phyloP scores from a whole-genome alignment of 768 basidiomycete genomes.

The Tephrocybe rancida region DNA sequence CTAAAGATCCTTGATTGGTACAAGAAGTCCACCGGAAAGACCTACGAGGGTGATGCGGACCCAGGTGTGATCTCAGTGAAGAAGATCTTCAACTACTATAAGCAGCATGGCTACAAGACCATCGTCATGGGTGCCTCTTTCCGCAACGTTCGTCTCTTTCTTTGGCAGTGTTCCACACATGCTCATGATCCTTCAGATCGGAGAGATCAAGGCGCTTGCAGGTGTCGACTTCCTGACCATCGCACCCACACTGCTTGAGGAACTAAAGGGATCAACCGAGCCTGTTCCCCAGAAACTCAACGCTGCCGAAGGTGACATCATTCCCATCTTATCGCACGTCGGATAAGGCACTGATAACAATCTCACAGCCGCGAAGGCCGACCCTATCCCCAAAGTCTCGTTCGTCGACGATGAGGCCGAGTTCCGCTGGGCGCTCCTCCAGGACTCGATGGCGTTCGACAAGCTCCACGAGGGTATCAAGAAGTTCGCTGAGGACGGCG shows the following conservation, averaged over 20 bases:
- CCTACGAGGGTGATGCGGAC: conserved; percentile 89
- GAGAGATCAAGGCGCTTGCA: conserved; percentile 93
- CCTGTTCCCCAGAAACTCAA: conserved; percentile 87
- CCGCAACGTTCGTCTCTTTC: conserved; percentile 76
- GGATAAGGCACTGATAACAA: conserved; percentile 1
- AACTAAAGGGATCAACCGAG: conserved; percentile 82
- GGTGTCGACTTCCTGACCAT: conserved; percentile 99
- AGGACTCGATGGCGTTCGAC: conserved; percentile 98
- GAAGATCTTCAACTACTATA: conserved; percentile 99
- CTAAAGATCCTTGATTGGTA: conserved; percentile 96
- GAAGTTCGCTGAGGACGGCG: conserved; percentile 97
- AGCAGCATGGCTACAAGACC: conserved; percentile 97
- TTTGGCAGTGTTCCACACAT: not conserved
- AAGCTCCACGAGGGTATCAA: conserved; percentile 98
- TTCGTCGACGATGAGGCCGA: conserved; percentile 93
- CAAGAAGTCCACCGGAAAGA: conserved; percentile 89
- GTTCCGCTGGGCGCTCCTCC: conserved; percentile 93
- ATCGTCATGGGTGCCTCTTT: conserved; percentile 99
- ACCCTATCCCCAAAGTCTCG: conserved; percentile 76
- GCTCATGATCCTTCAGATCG: conserved; percentile 46
- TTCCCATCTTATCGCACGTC: conserved; percentile 10
- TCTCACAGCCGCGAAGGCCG: conserved; percentile 49
- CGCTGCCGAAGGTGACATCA: conserved; percentile 53
- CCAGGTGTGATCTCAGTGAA: conserved; percentile 96
- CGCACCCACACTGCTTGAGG: conserved; percentile 85